Base-by-base conservation (phyloP, 306 rosid species). In the Phaseolus lunatus region DNA sequence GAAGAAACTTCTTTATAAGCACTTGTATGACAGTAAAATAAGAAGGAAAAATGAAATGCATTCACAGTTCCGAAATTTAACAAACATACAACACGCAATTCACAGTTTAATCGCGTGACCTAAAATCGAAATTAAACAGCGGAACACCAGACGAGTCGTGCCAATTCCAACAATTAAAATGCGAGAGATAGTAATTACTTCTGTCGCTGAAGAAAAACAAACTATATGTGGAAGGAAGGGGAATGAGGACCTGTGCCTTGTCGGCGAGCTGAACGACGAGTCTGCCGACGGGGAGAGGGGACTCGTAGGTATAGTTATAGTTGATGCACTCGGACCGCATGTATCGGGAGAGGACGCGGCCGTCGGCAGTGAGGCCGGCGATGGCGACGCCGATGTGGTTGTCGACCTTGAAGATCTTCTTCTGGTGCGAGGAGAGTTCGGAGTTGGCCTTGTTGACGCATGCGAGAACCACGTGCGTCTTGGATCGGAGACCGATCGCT, bases 371-470 rank as follows among this genome's bases (percentile, higher is more conserved):
- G 58, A 95, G 92, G 0, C 97, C 99, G 3, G 99, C 94, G 68
- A 95, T 95, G 81, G 97, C 99, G 26, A 92, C 97, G 39, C 99
- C 99, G 89, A 95, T 95, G 77, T 95, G 97, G 78, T 95, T 94
- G 20, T 92, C 99, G 10, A 95, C 97, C 90, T 95, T 92, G 85
- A 95, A 95, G 83, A 95, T 95, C 97, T 95, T 95, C 96, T 92
- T 95, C 96, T 95, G 97, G 82, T 95, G 96, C 10, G 97, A 92
- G 2, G 99, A 92, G 3, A 95, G 94, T 82, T 95, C 97, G 7
- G 97, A 90, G 67, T 95, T 92, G 5, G 97, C 80, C 87, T 95
- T 95, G 88, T 95, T 95, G 6, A 95, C 97, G 39, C 97, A 90
- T 0, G 99, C 97, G 31, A 95, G 71, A 9, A 95, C 97, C 23